Evolutionary conservation across 2,329 filamentous ascomycete species (phyloP), one percentile per base, ranked within the genome.

Genomic region (Fusarium hainanense): DNA sequence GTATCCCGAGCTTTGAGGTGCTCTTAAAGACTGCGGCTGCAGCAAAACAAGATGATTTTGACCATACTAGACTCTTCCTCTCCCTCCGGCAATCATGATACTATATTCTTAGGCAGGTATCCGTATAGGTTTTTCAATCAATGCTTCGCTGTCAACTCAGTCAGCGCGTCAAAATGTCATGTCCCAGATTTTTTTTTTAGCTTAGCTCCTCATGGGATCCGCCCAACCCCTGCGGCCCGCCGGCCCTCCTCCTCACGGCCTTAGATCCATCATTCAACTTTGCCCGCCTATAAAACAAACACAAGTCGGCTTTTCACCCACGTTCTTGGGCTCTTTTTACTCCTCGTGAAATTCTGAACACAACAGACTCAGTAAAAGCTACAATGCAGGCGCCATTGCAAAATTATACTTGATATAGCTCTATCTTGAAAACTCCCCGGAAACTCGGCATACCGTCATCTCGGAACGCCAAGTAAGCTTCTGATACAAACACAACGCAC

Each of bases 321-420:
- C 83, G 80, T 92, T 86, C 84, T 89, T 89, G 85, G 87, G 87
- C 89, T 92, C 85, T 75, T 89, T 90, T 75, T 83, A 82, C 81
- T 88, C 89, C 81, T 78, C 79, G 43, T 50, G 58, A 52, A 44
- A 59, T 67, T 80, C 68, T 79, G 82, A 81, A 79, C 82, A 80
- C 46, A 76, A 56, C 32, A 51, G 30, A 42, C 40, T 48, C 21
- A 55, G 61, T 10, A 18, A 18, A 2, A 8, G 10, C 20, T 41
- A 27, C 59, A 14, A 23, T 14, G n/a, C n/a, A n/a, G n/a, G n/a
- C n/a, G n/a, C n/a, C n/a, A 40, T 37, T 34, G 47, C 12, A n/a
- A 40, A 73, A 58, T 56, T 74, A 71, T 57, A 4, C 3, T 27
- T 16, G 11, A 55, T 32, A 71, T 57, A 60, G 43, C 46, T 34